Conservation (phyloP, 495 filamentous ascomycete genomes). For the Polyplosphaeria fusca region DNA sequence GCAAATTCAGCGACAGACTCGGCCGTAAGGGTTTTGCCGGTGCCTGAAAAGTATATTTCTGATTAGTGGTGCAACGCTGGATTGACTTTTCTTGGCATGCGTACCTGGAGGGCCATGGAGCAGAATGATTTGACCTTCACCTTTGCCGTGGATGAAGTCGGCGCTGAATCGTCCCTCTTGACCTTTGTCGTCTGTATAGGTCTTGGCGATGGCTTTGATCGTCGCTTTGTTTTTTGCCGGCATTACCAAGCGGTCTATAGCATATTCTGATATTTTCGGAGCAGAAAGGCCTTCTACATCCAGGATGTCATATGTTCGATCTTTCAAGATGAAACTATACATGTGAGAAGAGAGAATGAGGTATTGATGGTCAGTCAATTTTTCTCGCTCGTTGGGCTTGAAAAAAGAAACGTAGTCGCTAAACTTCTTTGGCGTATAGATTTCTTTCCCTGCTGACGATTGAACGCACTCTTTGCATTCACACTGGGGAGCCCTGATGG, state of each 20-base stretch:
- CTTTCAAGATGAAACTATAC: constrained; percentile 19
- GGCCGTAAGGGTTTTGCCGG: neutral
- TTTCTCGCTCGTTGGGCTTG: neutral
- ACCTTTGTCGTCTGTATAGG: neutral
- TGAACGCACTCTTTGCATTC: constrained; percentile 13
- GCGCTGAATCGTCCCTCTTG: neutral
- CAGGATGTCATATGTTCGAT: constrained; percentile 5
- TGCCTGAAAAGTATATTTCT: no score
- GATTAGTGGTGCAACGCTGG: no score
- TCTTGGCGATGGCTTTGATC: neutral
- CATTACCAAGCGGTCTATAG: constrained; percentile 1
- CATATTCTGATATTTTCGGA: neutral
- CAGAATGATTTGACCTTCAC: neutral
- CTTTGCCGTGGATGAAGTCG: constrained; percentile 1
- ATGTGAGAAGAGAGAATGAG: constrained; percentile 18
- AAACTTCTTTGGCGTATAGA: neutral
- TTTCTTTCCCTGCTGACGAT: constrained; percentile 2
- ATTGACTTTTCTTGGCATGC: no score
- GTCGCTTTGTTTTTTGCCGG: neutral
- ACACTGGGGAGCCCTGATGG: constrained; percentile 14
- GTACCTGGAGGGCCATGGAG: neutral
- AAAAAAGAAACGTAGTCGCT: constrained; percentile 23
- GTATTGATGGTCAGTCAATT: constrained; percentile 26
- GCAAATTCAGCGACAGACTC: constrained; percentile 4
- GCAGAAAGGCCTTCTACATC: neutral